Base-by-base conservation (phyloP, 2,329 filamentous ascomycete species). In the Onygena corvina region DNA sequence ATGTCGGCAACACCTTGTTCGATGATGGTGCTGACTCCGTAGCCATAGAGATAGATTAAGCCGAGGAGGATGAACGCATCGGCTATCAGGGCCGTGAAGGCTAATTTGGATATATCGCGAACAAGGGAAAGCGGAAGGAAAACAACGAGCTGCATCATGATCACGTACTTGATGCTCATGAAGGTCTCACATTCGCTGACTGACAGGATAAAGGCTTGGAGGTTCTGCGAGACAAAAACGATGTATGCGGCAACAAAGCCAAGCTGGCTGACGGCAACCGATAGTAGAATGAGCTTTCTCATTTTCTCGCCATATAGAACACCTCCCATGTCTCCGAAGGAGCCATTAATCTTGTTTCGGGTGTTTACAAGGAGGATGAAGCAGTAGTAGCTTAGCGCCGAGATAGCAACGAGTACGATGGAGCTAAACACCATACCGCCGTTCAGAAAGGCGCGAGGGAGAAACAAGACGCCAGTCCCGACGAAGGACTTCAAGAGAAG, bases 351-450 rank as follows among this genome's bases (percentile, higher is more conserved):
- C 62, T 80, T 84, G 45, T 94, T 72, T 29, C 92, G 83, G 1
- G 88, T 92, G 52, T 83, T 83, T 54, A 95, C 88, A 27, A 98
- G 77, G 11, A 98, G 75, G 35, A 98, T 88, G 67, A 98, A 98
- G 70, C 89, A 95, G 71, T 95, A 94, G 69, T 94, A 98, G 64
- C 89, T 95, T 52, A 98, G 73, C 1, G 77, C 72, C 4, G 92
- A 89, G 12, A 98, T 86, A 33, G 75, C 77, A 18, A 98, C 72
- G n/a, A 98, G 77, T 12, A 98, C 84, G 47, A 93, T 56, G 62
- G 93, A 94, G 60, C 88, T 94, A 67, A 98, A 98, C 12, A 94
- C 71, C 89, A 98, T 96, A 51, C 92, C 92, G 48, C 92, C 92
- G 60, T 94, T 98, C 55, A 95, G 76, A 63, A 92, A 98, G 3